These are phyloP conservation scores for Eustoma russellianum DNA, from an alignment of 257 asterid genomes.

Conservation along the genomic window DNA sequence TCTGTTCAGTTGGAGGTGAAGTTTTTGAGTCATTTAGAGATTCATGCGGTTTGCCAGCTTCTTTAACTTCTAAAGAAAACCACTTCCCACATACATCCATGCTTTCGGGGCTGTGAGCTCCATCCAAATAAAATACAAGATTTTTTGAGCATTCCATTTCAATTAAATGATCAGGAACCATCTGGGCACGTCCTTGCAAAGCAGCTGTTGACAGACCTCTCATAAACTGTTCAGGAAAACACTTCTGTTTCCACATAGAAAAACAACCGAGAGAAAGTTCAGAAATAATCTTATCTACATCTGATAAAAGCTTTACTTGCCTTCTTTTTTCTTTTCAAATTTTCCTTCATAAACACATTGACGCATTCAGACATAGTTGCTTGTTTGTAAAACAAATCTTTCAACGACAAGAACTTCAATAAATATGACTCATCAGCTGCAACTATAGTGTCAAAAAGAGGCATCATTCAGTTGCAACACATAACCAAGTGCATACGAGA, in stretches of 20 bases:
- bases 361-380: too few species aligned
- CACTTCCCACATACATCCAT: slow-evolving; percentile 98
- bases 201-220: slow-evolving; percentile 68
- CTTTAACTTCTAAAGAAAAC: slow-evolving; percentile 64
- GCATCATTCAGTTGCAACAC: too few species aligned
- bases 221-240: slow-evolving; percentile 80
- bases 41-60: slow-evolving; percentile 24
- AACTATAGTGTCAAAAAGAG: too few species aligned
- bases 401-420: too few species aligned
- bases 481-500: too few species aligned
- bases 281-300: background rate
- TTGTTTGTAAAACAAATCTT: too few species aligned
- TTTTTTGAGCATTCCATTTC: slow-evolving; percentile 58
- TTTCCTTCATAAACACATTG: too few species aligned
- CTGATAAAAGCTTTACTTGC: too few species aligned
- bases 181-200: slow-evolving; percentile 95
- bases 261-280: background rate
- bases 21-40: slow-evolving; percentile 8
- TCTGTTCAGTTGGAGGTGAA: slow-evolving; percentile 4
- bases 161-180: slow-evolving; percentile 57
- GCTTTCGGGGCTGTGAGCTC: slow-evolving; percentile 99
- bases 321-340: too few species aligned
- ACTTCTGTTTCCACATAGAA: slow-evolving; percentile 33
- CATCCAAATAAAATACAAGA: slow-evolving; percentile 85
- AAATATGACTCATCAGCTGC: too few species aligned